These are phyloP conservation scores for Helichrysum umbraculigerum DNA, from an alignment of 129 eudicot species.

Conservation along the genomic window DNA sequence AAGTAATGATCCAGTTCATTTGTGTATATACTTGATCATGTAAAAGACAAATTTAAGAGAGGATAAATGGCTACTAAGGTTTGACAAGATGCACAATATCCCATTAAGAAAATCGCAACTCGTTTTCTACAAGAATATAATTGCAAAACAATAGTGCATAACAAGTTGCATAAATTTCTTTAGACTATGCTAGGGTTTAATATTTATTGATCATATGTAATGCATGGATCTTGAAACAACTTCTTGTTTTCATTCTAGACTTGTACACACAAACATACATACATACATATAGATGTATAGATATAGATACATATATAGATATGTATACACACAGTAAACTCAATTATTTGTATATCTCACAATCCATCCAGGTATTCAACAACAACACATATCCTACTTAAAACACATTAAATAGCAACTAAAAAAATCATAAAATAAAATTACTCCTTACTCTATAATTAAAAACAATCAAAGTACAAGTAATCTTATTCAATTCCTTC, in stretches of 20 bases:
- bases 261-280: background rate
- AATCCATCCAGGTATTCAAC: background rate
- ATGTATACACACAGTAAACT: background rate
- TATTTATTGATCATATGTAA: no score
- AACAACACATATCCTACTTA: background rate
- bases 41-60: background rate
- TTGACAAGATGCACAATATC: constrained; percentile 13
- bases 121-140: background rate
- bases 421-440: no score
- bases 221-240: no score
- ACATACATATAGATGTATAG: background rate
- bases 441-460: background rate
- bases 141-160: no score
- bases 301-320: background rate
- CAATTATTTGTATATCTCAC: background rate
- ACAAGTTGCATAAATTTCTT: background rate
- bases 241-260: constrained; percentile 4
- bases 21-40: background rate
- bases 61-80: background rate
- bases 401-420: background rate
- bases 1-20: background rate
- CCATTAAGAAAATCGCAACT: background rate
- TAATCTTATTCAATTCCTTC: background rate
- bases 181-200: background rate
- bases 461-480: background rate